Conservation (phyloP, 805 yeast genomes). For the Saccharomycopsis guyanensis region DNA sequence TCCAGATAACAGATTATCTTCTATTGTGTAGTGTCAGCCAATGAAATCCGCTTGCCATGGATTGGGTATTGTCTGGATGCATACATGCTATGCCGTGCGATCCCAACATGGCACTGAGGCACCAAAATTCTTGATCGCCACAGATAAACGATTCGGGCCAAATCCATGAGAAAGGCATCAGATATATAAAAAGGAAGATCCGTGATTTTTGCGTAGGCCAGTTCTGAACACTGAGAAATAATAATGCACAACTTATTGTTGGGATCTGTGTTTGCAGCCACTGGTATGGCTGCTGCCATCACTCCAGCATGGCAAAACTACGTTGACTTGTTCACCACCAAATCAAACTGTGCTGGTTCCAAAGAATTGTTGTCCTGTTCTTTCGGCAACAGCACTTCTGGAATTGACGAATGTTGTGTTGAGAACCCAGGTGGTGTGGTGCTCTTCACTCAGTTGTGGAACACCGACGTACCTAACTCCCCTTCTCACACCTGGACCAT, state of each 20-base stretch:
- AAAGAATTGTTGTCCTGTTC: conserved; percentile 16
- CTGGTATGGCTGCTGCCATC: conserved; percentile 14
- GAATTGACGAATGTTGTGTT: conserved; percentile 68
- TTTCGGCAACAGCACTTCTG: conserved; percentile 33
- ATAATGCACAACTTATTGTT: background rate
- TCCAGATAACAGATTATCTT: too few species aligned
- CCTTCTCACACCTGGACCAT: conserved; percentile 65
- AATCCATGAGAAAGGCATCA: background rate
- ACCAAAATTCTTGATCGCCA: background rate
- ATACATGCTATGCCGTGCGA: background rate
- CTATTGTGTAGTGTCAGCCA: too few species aligned
- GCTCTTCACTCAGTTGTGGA: conserved; percentile 90
- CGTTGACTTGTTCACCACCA: conserved; percentile 18
- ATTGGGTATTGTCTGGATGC: too few species aligned
- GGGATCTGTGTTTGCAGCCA: background rate
- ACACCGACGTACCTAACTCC: conserved; percentile 67
- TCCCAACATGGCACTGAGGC: background rate
- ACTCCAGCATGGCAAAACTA: conserved; percentile 20
- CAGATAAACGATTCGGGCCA: background rate
- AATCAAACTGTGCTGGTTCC: conserved; percentile 7
- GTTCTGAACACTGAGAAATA: too few species aligned
- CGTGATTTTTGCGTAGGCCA: too few species aligned
- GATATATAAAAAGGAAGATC: too few species aligned
- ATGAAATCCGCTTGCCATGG: too few species aligned
- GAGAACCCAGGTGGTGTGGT: conserved; percentile 82